These are phyloP conservation scores for Candida gigantensis DNA, from an alignment of 1,139 yeast species.

Conservation along the genomic window DNA sequence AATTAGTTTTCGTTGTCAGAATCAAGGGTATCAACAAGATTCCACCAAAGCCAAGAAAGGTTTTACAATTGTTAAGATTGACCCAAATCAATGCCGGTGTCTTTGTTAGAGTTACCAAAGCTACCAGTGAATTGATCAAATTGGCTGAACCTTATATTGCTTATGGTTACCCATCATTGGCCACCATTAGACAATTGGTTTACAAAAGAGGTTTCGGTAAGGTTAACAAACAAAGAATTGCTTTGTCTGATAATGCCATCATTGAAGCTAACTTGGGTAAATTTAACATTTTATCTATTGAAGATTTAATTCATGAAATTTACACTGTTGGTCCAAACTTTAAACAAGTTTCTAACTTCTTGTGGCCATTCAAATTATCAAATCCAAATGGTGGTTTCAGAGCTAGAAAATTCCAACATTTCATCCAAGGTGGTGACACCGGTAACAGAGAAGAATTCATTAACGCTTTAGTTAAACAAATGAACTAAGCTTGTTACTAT, in stretches of 20 bases:
- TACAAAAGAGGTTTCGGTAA: slow-evolving; percentile 99
- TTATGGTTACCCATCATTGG: slow-evolving; percentile 98
- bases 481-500: slow-evolving; percentile 61
- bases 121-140: slow-evolving; percentile 93
- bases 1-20: slow-evolving; percentile 96
- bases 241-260: slow-evolving; percentile 91
- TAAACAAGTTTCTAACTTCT: slow-evolving; percentile 99
- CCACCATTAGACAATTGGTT: slow-evolving; percentile 93
- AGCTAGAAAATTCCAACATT: slow-evolving; percentile 99
- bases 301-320: slow-evolving; percentile 98
- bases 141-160: slow-evolving; percentile 99
- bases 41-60: slow-evolving; percentile 99
- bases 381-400: slow-evolving; percentile 99
- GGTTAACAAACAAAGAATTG: slow-evolving; percentile 97
- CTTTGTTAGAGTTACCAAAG: slow-evolving; percentile 97
- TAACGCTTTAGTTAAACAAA: slow-evolving; percentile 96
- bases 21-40: slow-evolving; percentile 99
- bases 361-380: slow-evolving; percentile 99
- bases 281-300: slow-evolving; percentile 94
- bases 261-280: slow-evolving; percentile 93
- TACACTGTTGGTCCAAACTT: slow-evolving; percentile 99
- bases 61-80: slow-evolving; percentile 95
- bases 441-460: slow-evolving; percentile 99
- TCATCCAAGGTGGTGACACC: slow-evolving; percentile 99
- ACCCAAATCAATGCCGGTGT: slow-evolving; percentile 99